These are phyloP conservation scores for Bipolaris victoriae DNA, from an alignment of 2,329 filamentous ascomycete genomes.

Conservation along the genomic window DNA sequence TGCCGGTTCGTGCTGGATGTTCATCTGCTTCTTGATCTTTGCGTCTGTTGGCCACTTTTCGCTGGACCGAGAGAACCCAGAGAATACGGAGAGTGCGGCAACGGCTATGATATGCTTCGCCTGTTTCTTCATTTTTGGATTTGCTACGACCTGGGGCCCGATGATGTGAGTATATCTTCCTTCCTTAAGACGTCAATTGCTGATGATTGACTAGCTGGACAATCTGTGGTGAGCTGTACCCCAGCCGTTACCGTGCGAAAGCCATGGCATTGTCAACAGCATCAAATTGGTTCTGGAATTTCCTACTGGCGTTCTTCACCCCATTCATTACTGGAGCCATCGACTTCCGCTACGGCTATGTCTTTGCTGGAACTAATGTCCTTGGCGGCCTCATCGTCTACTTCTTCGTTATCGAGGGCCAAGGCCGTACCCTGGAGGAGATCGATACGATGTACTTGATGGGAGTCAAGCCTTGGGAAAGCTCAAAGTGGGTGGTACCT, in stretches of 20 bases:
- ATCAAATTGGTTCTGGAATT: conserved; percentile 53
- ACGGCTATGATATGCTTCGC: conserved; percentile 69
- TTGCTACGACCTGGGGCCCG: conserved; percentile 72
- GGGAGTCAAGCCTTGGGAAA: conserved; percentile 67
- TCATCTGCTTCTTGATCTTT: conserved; percentile 64
- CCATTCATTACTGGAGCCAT: conserved; percentile 76
- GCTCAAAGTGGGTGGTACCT: conserved; percentile 56
- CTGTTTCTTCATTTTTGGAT: conserved; percentile 69
- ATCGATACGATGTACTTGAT: conserved; percentile 75
- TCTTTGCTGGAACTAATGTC: conserved; percentile 74
- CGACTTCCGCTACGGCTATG: conserved; percentile 73
- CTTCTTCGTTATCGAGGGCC: conserved; percentile 77
- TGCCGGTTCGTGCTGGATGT: conserved; percentile 55
- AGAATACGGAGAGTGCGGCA: conserved; percentile 43
- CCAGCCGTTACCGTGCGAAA: conserved; percentile 57
- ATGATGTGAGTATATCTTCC: conserved; percentile 51
- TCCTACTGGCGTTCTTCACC: conserved; percentile 69
- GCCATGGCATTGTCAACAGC: conserved; percentile 53
- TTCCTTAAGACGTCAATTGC: not conserved
- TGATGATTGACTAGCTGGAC: conserved; percentile 63
- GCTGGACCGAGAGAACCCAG: conserved; percentile 42
- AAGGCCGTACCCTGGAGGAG: conserved; percentile 76
- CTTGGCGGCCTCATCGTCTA: conserved; percentile 69
- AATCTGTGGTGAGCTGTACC: conserved; percentile 69
- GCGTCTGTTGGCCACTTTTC: conserved; percentile 53